A percentile compares a stretch with the other conserved stretches of the same genome.
These are phyloP conservation scores for Talaromyces stipitatus DNA, from an alignment of 495 filamentous ascomycete species.

Conservation along the genomic window DNA sequence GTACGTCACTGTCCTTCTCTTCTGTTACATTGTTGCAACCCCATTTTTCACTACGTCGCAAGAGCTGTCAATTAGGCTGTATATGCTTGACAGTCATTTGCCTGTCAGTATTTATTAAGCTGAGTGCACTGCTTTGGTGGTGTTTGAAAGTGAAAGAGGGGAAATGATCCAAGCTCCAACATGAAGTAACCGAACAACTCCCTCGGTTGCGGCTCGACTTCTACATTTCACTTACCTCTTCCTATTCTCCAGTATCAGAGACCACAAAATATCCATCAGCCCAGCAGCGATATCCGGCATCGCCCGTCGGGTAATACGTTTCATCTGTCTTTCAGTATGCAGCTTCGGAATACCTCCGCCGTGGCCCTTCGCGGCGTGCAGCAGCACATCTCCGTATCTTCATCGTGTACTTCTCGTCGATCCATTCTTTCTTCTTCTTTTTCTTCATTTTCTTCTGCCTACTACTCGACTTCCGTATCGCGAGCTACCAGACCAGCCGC, in stretches of 20 bases:
- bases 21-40: no score
- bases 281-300: not conserved
- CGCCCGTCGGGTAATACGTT: not conserved
- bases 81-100: not conserved
- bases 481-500: not conserved
- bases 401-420: not conserved
- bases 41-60: not conserved
- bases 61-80: not conserved
- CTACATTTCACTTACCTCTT: not conserved
- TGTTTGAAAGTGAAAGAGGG: no score
- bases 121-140: not conserved
- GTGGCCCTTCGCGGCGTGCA: not conserved
- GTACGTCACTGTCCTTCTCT: not conserved
- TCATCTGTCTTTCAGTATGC: not conserved
- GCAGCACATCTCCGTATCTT: not conserved
- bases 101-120: not conserved
- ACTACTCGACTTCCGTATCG: not conserved
- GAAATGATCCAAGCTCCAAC: not conserved
- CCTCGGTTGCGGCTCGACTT: not conserved
- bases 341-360: constrained; percentile 1
- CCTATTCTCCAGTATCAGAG: not conserved
- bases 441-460: not conserved
- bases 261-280: not conserved
- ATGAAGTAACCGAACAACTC: not conserved
- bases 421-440: not conserved